phyloP scores from a whole-genome alignment of 2,329 filamentous ascomycete species.

The Penicillium sp. region DNA sequence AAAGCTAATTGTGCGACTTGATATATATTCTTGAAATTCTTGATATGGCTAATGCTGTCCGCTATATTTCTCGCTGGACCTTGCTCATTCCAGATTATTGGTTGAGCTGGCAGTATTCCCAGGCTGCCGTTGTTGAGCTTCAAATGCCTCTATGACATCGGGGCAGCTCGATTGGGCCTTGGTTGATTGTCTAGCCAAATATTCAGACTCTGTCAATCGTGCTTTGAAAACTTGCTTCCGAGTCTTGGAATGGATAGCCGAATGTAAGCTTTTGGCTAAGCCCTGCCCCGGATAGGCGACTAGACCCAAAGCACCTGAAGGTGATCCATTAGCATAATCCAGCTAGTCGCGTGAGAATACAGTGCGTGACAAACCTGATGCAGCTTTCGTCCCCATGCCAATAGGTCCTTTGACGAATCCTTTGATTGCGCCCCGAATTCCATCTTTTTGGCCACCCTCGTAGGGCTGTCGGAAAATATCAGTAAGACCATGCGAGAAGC shows the following conservation, averaged over 20 bases:
- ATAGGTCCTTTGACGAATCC: conserved; percentile 35
- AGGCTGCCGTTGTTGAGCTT: conserved; percentile 1
- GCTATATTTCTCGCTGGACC: not conserved
- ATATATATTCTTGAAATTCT: not conserved
- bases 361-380: not conserved
- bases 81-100: not conserved
- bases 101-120: not conserved
- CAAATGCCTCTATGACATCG: conserved; percentile 9
- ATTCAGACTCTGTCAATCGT: conserved; percentile 21
- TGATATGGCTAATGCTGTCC: not conserved
- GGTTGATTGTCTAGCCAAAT: conserved; percentile 1
- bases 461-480: conserved; percentile 32
- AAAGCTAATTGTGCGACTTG: no score
- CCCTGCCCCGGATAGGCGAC: conserved; percentile 35
- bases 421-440: conserved; percentile 32
- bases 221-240: conserved; percentile 24
- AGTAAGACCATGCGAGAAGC: conserved; percentile 33
- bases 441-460: conserved; percentile 32
- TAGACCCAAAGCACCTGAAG: conserved; percentile 26
- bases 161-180: conserved; percentile 2
- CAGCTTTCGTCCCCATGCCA: conserved; percentile 7
- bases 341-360: not conserved
- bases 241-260: conserved; percentile 24
- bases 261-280: conserved; percentile 32
- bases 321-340: not conserved